Evolutionary conservation across 2,329 filamentous ascomycete genomes (phyloP).

Genomic region (Nakataea oryzae): DNA sequence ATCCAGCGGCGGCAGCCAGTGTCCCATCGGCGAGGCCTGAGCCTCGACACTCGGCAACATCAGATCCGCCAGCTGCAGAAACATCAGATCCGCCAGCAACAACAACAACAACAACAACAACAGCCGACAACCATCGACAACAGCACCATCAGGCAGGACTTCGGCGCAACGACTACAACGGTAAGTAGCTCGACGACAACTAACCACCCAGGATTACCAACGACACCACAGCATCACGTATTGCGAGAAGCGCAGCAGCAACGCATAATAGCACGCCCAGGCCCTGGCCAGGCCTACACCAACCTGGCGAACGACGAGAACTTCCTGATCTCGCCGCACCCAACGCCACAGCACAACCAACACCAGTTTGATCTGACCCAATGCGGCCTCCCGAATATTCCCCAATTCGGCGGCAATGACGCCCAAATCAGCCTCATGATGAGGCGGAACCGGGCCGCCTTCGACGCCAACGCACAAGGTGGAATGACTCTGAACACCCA

Average conservation of each 20-base stretch:
- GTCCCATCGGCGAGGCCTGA: slow-evolving; percentile 73
- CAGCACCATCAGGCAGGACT: slow-evolving; percentile 30
- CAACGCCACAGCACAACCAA: slow-evolving; percentile 34
- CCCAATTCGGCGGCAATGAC: slow-evolving; percentile 37
- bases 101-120: slow-evolving; percentile 26
- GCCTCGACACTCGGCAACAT: slow-evolving; percentile 63
- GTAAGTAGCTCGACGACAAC: slow-evolving; percentile 36
- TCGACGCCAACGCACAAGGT: slow-evolving; percentile 10
- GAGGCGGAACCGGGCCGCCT: slow-evolving; percentile 31
- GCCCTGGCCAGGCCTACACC: slow-evolving; percentile 31
- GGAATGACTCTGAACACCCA: slow-evolving; percentile 27
- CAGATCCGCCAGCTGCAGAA: slow-evolving; percentile 27
- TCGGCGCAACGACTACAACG: slow-evolving; percentile 39
- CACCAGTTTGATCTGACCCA: background rate
- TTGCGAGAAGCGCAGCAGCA: slow-evolving; percentile 88
- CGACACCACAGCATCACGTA: slow-evolving; percentile 58
- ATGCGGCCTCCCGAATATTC: background rate
- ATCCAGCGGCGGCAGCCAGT: slow-evolving; percentile 34
- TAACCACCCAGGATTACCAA: slow-evolving; percentile 40
- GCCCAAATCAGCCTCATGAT: slow-evolving; percentile 32
- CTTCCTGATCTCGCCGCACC: slow-evolving; percentile 46
- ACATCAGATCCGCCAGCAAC: slow-evolving; percentile 20
- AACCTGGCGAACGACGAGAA: slow-evolving; percentile 32
- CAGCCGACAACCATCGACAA: slow-evolving; percentile 15
- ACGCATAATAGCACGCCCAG: slow-evolving; percentile 64